Evolutionary conservation across 306 rosid genomes (phyloP).

Genomic region (Crataegus laevigata): DNA sequence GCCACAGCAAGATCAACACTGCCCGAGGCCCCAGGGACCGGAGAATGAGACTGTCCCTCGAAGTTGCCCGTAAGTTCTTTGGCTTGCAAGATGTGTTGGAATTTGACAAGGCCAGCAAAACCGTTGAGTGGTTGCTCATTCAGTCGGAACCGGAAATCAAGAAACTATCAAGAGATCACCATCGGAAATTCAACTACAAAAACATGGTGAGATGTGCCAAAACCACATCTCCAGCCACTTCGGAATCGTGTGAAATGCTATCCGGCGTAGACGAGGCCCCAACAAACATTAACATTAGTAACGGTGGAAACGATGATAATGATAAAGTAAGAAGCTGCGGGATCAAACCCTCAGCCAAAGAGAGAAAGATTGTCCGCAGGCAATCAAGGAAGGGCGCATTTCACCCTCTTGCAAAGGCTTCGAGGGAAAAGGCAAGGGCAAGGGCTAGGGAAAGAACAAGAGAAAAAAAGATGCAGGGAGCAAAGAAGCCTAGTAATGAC

Average conservation of each 20-base stretch:
- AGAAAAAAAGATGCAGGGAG: conserved; percentile 33
- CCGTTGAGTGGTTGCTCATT: conserved; percentile 75
- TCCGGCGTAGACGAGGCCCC: conserved; percentile 2
- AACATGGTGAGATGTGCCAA: neutral
- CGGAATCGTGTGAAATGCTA: neutral
- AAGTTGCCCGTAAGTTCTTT: conserved; percentile 66
- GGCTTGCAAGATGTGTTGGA: conserved; percentile 80
- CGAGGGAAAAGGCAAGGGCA: conserved; percentile 70
- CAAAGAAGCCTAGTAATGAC: neutral
- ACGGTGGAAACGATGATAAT: neutral
- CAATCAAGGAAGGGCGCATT: conserved; percentile 28
- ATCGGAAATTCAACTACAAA: neutral
- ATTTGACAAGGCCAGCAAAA: conserved; percentile 84
- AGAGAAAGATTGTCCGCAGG: neutral
- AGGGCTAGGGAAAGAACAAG: conserved; percentile 63
- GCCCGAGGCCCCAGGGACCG: conserved; percentile 70
- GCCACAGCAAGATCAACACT: conserved; percentile 84
- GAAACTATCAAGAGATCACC: conserved; percentile 34
- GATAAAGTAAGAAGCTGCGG: neutral
- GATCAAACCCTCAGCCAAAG: neutral
- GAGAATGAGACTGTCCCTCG: conserved; percentile 78
- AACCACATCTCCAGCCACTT: neutral
- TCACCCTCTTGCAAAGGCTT: conserved; percentile 38
- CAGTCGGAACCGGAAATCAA: conserved; percentile 52
- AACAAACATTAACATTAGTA: neutral